Conservation (phyloP, 257 asterid species). For the Nicotiana benthamiana region DNA sequence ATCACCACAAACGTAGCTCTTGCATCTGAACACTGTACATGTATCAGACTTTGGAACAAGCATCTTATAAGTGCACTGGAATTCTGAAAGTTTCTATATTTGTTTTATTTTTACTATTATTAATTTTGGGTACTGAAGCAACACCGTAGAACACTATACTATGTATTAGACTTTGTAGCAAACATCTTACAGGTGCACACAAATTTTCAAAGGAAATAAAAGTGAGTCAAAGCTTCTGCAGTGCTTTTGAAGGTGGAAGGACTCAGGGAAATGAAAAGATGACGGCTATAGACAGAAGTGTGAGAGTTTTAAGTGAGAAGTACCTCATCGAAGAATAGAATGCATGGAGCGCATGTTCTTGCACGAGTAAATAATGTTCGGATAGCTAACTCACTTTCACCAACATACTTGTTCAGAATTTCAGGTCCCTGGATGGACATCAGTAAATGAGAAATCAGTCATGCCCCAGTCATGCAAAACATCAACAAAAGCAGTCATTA, state of each 20-base stretch:
- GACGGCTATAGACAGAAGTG: background rate
- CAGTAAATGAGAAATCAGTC: background rate
- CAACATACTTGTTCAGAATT: constrained; percentile 79
- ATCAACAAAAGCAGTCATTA: background rate
- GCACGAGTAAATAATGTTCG: constrained; percentile 84
- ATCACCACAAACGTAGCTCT: background rate
- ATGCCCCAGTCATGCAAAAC: constrained; percentile 1
- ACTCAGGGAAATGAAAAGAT: background rate
- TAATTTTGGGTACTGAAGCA: background rate
- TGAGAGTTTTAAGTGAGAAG: background rate
- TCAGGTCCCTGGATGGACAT: constrained; percentile 70
- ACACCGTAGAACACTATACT: background rate
- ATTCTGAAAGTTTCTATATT: background rate
- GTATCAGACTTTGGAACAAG: background rate
- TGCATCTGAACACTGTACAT: background rate
- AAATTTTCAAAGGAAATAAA: background rate
- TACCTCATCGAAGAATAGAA: constrained; percentile 93
- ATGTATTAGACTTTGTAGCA: background rate
- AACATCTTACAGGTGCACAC: background rate
- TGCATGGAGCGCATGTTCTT: constrained; percentile 88
- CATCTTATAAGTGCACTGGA: background rate
- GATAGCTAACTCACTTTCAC: constrained; percentile 87
- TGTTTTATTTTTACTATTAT: background rate
- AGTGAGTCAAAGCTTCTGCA: background rate
- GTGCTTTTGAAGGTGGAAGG: background rate